phyloP scores from a whole-genome alignment of 331 rosid genomes.

The Pyracantha coccinea region DNA sequence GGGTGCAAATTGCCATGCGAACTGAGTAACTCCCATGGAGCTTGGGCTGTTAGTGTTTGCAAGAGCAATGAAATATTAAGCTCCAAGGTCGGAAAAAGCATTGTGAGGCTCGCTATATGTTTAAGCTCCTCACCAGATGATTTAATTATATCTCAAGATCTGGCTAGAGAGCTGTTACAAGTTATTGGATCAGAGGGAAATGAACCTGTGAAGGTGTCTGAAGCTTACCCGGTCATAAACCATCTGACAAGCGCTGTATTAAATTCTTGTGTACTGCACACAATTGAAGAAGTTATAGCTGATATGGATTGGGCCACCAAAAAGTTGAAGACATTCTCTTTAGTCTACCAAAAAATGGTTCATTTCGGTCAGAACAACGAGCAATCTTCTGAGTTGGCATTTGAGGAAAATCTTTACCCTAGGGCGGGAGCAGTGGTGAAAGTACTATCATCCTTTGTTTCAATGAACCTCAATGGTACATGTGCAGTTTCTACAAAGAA shows the following conservation, averaged over 20 bases:
- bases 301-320: constrained; percentile 37
- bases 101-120: constrained; percentile 26
- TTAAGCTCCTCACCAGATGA: constrained; percentile 29
- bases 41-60: constrained; percentile 31
- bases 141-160: constrained; percentile 19
- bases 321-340: constrained; percentile 19
- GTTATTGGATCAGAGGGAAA: constrained; percentile 26
- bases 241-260: constrained; percentile 11
- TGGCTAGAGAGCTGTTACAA: constrained; percentile 23
- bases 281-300: constrained; percentile 16
- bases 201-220: constrained; percentile 17
- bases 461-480: constrained; percentile 28
- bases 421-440: constrained; percentile 31
- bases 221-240: constrained; percentile 25
- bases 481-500: background rate
- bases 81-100: constrained; percentile 22
- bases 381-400: constrained; percentile 7
- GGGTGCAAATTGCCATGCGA: constrained; percentile 22
- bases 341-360: background rate
- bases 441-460: constrained; percentile 27
- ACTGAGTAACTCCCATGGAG: constrained; percentile 24
- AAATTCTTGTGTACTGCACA: constrained; percentile 21
- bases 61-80: constrained; percentile 16
- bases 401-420: constrained; percentile 31
- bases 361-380: constrained; percentile 13